These are phyloP conservation scores for Lactarius sp. DNA, from an alignment of 768 basidiomycete genomes.

Conservation along the genomic window DNA sequence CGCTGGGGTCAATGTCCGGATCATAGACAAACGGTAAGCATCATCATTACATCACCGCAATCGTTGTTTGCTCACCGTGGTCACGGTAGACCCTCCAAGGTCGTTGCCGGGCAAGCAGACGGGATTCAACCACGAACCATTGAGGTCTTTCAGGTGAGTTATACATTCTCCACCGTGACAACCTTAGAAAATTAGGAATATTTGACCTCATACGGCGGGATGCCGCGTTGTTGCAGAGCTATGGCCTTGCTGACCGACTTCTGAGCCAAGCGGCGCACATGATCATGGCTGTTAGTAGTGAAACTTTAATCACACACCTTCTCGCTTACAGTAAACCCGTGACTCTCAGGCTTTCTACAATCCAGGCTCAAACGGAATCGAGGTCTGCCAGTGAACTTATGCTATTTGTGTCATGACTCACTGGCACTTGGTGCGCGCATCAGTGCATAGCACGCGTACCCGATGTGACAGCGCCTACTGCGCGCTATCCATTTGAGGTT, in stretches of 20 bases:
- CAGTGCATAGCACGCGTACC: slow-evolving; percentile 60
- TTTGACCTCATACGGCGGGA: too few relatives aligned
- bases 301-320: neutral
- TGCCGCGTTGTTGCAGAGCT: slow-evolving; percentile 47
- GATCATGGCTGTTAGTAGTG: slow-evolving; percentile 54
- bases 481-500: slow-evolving; percentile 71
- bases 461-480: slow-evolving; percentile 56
- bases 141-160: slow-evolving; percentile 44
- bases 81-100: slow-evolving; percentile 36
- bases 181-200: too few relatives aligned
- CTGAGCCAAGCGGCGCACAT: slow-evolving; percentile 62
- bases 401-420: neutral
- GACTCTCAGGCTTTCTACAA: slow-evolving; percentile 65
- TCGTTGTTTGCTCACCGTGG: neutral
- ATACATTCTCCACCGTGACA: too few relatives aligned
- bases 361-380: slow-evolving; percentile 52
- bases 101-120: slow-evolving; percentile 49
- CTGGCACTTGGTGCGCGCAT: neutral
- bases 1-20: slow-evolving; percentile 53
- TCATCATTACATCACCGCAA: neutral
- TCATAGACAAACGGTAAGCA: slow-evolving; percentile 52
- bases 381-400: slow-evolving; percentile 36
- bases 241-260: slow-evolving; percentile 65
- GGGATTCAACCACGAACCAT: slow-evolving; percentile 53
- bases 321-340: neutral